These are phyloP conservation scores for Trypanosoma scelopori DNA, from an alignment of 208 protist genomes.

Conservation along the genomic window DNA sequence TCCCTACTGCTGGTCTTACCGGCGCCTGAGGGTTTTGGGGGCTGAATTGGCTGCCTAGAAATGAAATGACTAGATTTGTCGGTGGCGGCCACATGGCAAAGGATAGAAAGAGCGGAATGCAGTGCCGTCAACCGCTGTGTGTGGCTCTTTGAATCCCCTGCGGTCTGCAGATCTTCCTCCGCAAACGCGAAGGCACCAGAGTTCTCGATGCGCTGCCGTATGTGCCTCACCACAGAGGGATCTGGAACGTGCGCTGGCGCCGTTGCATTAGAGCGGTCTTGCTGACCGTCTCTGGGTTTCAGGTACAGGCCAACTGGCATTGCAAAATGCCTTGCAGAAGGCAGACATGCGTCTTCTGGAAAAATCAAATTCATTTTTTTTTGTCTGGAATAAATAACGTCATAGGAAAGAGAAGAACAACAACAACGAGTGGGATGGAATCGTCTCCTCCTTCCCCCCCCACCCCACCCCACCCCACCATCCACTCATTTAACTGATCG, in stretches of 20 bases:
- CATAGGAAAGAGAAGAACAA: neutral
- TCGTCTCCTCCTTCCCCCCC: neutral
- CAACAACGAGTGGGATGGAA: neutral
- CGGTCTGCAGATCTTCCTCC: neutral
- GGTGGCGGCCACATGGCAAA: constrained; percentile 46
- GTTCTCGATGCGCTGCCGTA: constrained; percentile 22
- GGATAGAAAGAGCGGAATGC: constrained; percentile 49
- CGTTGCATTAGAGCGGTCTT: neutral
- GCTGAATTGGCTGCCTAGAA: neutral
- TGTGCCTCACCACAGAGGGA: neutral
- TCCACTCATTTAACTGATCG: neutral
- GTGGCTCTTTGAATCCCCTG: neutral
- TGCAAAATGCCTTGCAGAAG: neutral
- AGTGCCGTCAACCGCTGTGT: constrained; percentile 18
- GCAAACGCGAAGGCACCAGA: neutral
- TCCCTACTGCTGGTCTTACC: neutral
- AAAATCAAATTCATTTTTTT: constrained; percentile 27
- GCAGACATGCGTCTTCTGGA: neutral
- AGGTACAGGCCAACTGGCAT: neutral
- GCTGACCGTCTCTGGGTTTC: too few relatives aligned
- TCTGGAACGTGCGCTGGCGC: neutral
- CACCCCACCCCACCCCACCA: neutral
- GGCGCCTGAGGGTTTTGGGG: neutral
- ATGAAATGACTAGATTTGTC: constrained; percentile 44
- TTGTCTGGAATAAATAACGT: neutral